Base-by-base conservation (phyloP, 148 eudicot genomes). In the Vaccinium myrtillus region DNA sequence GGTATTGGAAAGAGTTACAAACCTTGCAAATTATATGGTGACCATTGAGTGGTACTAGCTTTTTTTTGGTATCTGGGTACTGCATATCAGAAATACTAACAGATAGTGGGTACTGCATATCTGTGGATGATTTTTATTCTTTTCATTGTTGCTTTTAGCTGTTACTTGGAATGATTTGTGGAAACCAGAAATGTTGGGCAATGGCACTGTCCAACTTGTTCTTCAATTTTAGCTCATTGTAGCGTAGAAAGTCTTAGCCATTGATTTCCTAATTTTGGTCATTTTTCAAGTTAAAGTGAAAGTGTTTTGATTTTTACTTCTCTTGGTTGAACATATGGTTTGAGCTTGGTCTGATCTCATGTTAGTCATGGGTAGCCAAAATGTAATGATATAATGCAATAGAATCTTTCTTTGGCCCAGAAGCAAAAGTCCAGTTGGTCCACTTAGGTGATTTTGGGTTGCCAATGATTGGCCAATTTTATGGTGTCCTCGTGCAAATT, bases 291-390 rank as follows among this genome's bases (percentile, higher is more conserved):
- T 63, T 81, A 9, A 61, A 46, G 69, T 16, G 46, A 43, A 61
- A 43, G 32, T 79, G 74, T 21, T 12, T 61, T 46, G 13, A 49
- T 63, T 46, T 63, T 43, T 80, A 56, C 69, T 18, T 23, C 54
- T 39, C 2, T 43, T 61, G 16, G 59, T 46, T 51, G 50, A 71
- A 36, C 84, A 36, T 73, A 21, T 54, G 49, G 30, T 71, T 63
- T 21, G 67, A 70, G 78, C 67, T 73, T 82, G 50, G 61, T 19
- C 73, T 80, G 83, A 80, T 63, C 11, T 71, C 67, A 19, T 23
- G 21, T 51, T 32, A n/a, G n/a, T n/a, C n/a, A n/a, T n/a, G n/a
- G n/a, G n/a, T n/a, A n/a, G n/a, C n/a, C n/a, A n/a, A n/a, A n/a
- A n/a, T n/a, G n/a, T n/a, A n/a, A n/a, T n/a, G n/a, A n/a, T n/a